Base-by-base conservation (phyloP, 495 filamentous ascomycete genomes). In the Penicillium antarcticum region DNA sequence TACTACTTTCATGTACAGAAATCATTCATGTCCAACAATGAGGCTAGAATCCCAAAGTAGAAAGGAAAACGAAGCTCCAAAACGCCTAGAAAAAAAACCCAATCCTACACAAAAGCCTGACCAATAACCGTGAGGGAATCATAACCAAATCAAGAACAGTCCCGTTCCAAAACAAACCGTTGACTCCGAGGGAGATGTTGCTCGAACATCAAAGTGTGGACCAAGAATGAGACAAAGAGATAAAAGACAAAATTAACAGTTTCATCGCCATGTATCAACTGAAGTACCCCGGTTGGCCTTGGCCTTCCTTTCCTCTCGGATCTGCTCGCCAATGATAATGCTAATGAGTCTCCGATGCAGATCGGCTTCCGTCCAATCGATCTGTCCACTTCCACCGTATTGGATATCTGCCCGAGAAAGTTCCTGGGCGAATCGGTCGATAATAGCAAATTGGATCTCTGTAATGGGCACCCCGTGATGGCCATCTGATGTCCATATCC, bases 341-440 rank as follows among this genome's bases (percentile, higher is more conserved):
- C 74, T 77, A 38, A 76, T 72, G 56, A 77, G 51, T 49, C 74
- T 60, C 47, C 63, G 67, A 51, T 74, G 70, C 52, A 77, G 58
- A 26, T 77, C 73, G 33, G 71, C 73, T 42, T 76, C 74, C 32
- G 68, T 69, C 74, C 74, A 77, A 42, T 71, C 67, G 40, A 77
- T 58, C 48, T 69, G 58, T 6, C 73, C 73, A 16, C 59, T 63
- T 21, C 73, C 74, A 36, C 73, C 71, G 42, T 66, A 63, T 49
- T 63, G 66, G 23, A 71, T 35, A 48, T 74, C 70, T 18, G 60
- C 66, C 37, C 60, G 58, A 34, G 68, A 62, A 21, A 76, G 60
- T 39, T 74, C 68, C 60, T 69, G 66, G 53, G 66, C 65, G 59
- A 77, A 77, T 45, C 67, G 64, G 55, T 77, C 65, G 19, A 77